Evolutionary conservation across 2,329 filamentous ascomycete species (phyloP).

Genomic region (Aspergillus pseudotamarii): DNA sequence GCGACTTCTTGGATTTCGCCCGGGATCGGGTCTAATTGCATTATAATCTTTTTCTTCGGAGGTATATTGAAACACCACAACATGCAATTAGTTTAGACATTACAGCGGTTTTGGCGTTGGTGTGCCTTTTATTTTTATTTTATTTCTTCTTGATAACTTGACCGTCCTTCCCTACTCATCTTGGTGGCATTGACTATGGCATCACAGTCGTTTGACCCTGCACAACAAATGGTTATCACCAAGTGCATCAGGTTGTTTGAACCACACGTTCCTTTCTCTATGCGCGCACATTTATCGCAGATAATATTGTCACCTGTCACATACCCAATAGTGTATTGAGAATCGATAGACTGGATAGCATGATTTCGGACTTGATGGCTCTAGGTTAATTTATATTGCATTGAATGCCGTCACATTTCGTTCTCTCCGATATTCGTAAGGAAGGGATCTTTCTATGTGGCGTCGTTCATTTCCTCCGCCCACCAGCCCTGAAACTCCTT

Average conservation of each 20-base stretch:
- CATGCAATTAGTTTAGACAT: constrained; percentile 17
- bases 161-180: neutral
- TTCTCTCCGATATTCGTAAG: too few relatives aligned
- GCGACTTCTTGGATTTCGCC: constrained; percentile 87
- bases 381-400: neutral
- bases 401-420: neutral
- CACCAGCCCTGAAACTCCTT: constrained; percentile 57
- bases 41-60: neutral
- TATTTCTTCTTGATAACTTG: constrained; percentile 9
- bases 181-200: neutral
- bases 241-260: neutral
- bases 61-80: constrained; percentile 1
- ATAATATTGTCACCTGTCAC: constrained; percentile 11
- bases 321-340: constrained; percentile 14
- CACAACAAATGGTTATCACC: neutral
- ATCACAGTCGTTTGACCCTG: neutral
- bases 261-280: constrained; percentile 8
- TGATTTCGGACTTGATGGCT: constrained; percentile 6
- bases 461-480: constrained; percentile 50
- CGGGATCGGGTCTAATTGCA: constrained; percentile 53
- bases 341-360: constrained; percentile 12
- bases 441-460: neutral
- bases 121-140: neutral
- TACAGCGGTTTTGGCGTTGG: constrained; percentile 23
- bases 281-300: neutral